A percentile compares a stretch with the other conserved stretches of the same genome.
Evolutionary conservation across 108 stramenopile species (phyloP).

Genomic region (Nitzschia palea): DNA sequence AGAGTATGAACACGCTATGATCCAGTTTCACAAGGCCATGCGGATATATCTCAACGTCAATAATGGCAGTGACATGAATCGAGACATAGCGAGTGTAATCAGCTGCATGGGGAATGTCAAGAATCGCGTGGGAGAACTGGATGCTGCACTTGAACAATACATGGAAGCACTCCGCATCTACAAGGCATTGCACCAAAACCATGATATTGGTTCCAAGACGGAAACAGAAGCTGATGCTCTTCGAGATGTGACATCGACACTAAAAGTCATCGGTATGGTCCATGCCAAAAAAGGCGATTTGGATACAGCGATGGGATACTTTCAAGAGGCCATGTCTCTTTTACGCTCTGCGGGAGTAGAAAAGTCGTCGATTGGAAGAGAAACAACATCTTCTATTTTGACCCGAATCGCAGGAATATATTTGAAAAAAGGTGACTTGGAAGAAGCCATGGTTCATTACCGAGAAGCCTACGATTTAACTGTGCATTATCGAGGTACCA

Average conservation of each 20-base stretch:
- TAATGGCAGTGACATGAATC: constrained; percentile 45
- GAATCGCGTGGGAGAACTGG: constrained; percentile 71
- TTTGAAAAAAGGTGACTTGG: constrained; percentile 63
- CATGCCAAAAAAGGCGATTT: constrained; percentile 68
- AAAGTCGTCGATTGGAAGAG: constrained; percentile 37
- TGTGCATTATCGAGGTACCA: constrained; percentile 51
- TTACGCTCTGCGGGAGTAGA: constrained; percentile 48
- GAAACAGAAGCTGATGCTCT: constrained; percentile 29
- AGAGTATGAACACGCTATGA: constrained; percentile 62
- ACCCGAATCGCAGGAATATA: constrained; percentile 74
- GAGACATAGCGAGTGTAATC: constrained; percentile 78
- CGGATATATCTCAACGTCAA: constrained; percentile 54
- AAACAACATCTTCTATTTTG: constrained; percentile 56
- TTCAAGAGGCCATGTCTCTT: constrained; percentile 70
- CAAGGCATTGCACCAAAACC: constrained; percentile 39
- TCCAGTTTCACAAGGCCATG: constrained; percentile 65
- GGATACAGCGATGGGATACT: constrained; percentile 67
- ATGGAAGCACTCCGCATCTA: constrained; percentile 70
- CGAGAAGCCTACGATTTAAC: constrained; percentile 75
- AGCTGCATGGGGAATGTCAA: constrained; percentile 86
- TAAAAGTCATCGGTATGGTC: constrained; percentile 83
- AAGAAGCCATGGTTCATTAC: constrained; percentile 74
- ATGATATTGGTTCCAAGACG: not conserved
- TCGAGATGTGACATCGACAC: constrained; percentile 71
- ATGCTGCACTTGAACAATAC: constrained; percentile 67